phyloP scores from a whole-genome alignment of 148 eudicot species.

The Pharnaceum exiguum region DNA sequence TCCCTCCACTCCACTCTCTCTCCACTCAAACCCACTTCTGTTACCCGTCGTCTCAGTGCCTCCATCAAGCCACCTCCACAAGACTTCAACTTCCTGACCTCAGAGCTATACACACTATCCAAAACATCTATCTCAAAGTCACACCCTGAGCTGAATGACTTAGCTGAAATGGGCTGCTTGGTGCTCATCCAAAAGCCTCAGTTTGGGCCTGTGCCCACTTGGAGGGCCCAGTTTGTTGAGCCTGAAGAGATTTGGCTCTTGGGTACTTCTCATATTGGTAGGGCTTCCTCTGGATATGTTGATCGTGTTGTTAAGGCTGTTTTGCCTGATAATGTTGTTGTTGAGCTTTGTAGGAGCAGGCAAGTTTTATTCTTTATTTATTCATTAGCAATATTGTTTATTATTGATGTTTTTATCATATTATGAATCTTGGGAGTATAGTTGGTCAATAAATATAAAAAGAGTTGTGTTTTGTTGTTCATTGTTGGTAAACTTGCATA shows the following conservation, averaged over 20 bases:
- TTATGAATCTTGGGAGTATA: too few relatives aligned
- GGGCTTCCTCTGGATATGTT: constrained; percentile 50
- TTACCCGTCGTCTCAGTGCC: background rate
- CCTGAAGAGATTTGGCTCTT: constrained; percentile 86
- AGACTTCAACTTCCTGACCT: constrained; percentile 49
- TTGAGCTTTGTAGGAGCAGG: constrained; percentile 98
- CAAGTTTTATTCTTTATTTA: constrained; percentile 27
- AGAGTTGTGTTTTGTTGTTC: too few relatives aligned
- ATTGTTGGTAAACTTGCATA: too few relatives aligned
- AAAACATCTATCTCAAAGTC: constrained; percentile 34
- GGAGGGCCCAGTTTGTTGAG: constrained; percentile 87
- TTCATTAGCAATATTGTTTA: too few relatives aligned
- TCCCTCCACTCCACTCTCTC: constrained; percentile 11
- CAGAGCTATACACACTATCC: constrained; percentile 36
- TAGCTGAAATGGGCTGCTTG: constrained; percentile 60
- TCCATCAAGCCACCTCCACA: constrained; percentile 62
- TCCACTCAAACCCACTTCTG: background rate
- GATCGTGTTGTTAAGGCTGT: constrained; percentile 64
- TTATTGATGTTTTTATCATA: too few relatives aligned
- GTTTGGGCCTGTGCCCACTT: constrained; percentile 78
- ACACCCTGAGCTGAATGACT: constrained; percentile 67
- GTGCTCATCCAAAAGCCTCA: constrained; percentile 51
- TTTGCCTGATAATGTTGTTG: constrained; percentile 91
- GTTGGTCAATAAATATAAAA: too few relatives aligned
- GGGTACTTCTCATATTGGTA: constrained; percentile 67